These are phyloP conservation scores for Scutellaria baicalensis DNA, from an alignment of 257 asterid species.

Conservation along the genomic window DNA sequence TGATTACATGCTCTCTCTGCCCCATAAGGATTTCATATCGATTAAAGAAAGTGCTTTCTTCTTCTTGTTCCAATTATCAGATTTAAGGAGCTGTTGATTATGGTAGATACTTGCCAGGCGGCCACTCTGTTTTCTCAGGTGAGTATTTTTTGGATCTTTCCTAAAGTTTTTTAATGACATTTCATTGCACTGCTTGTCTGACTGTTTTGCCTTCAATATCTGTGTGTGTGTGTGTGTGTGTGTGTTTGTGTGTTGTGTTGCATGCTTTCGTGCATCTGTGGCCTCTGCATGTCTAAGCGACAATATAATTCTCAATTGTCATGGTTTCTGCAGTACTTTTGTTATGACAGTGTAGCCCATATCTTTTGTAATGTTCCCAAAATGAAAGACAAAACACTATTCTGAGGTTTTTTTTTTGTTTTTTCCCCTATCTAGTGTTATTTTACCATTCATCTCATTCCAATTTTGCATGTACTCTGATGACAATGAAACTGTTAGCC, in stretches of 20 bases:
- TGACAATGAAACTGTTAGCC: neutral
- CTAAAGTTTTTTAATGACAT: neutral
- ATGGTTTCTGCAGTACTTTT: neutral
- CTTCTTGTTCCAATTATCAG: constrained; percentile 36
- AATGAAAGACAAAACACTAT: neutral
- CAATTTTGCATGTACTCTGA: neutral
- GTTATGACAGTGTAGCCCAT: neutral
- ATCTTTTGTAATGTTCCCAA: neutral
- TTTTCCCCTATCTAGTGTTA: neutral
- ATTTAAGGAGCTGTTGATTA: constrained; percentile 93
- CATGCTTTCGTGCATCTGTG: too few species aligned
- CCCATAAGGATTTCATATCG: neutral
- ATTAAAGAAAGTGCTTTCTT: neutral
- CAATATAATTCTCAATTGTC: neutral
- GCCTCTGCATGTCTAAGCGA: too few species aligned
- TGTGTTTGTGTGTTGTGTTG: too few species aligned
- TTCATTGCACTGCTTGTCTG: neutral
- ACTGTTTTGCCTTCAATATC: neutral
- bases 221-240: neutral
- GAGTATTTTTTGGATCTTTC: constrained; percentile 7
- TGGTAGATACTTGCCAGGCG: constrained; percentile 99
- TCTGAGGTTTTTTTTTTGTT: neutral
- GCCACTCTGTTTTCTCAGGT: constrained; percentile 97
- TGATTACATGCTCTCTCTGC: neutral
- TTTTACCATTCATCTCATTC: neutral